Evolutionary conservation across 352 stramenopile species (phyloP).

Genomic region (Elongisporangium undulatum): DNA sequence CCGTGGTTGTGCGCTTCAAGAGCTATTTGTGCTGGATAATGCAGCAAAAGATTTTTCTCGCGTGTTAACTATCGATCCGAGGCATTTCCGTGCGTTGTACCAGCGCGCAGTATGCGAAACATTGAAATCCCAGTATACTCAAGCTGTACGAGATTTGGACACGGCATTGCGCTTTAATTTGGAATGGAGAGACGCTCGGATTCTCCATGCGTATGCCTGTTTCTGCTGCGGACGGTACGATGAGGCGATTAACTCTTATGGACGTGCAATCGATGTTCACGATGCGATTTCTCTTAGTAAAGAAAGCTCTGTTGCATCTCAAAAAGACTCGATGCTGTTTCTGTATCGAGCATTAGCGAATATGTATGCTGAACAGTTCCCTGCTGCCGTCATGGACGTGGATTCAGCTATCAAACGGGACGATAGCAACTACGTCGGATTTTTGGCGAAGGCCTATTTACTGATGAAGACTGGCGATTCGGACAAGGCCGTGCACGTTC

Average conservation of each 20-base stretch:
- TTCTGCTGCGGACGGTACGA: slow-evolving; percentile 32
- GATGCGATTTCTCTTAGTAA: slow-evolving; percentile 4
- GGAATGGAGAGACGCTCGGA: slow-evolving; percentile 37
- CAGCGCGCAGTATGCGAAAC: slow-evolving; percentile 36
- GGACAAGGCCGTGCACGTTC: slow-evolving; percentile 13
- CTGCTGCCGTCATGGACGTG: slow-evolving; percentile 22
- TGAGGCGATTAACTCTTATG: slow-evolving; percentile 27
- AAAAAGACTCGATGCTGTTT: slow-evolving; percentile 26
- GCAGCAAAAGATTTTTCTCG: slow-evolving; percentile 37
- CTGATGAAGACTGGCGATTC: slow-evolving; percentile 14
- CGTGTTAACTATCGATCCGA: slow-evolving; percentile 12
- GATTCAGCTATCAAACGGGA: slow-evolving; percentile 35
- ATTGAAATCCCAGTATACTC: slow-evolving; percentile 25
- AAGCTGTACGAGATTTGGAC: slow-evolving; percentile 21
- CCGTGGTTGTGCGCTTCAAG: slow-evolving; percentile 41
- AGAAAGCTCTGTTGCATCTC: slow-evolving; percentile 2
- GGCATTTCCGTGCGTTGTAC: slow-evolving; percentile 24
- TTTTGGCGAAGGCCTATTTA: slow-evolving; percentile 37
- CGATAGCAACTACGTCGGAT: slow-evolving; percentile 35
- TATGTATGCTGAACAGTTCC: slow-evolving; percentile 17
- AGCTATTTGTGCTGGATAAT: slow-evolving; percentile 36
- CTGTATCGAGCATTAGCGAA: slow-evolving; percentile 28
- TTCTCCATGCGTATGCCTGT: slow-evolving; percentile 33
- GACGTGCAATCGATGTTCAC: slow-evolving; percentile 21
- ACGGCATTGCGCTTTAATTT: slow-evolving; percentile 20